Evolutionary conservation across 495 filamentous ascomycete genomes (phyloP), one percentile per base, ranked within the genome.

Genomic region (Rusavskia elegans): DNA sequence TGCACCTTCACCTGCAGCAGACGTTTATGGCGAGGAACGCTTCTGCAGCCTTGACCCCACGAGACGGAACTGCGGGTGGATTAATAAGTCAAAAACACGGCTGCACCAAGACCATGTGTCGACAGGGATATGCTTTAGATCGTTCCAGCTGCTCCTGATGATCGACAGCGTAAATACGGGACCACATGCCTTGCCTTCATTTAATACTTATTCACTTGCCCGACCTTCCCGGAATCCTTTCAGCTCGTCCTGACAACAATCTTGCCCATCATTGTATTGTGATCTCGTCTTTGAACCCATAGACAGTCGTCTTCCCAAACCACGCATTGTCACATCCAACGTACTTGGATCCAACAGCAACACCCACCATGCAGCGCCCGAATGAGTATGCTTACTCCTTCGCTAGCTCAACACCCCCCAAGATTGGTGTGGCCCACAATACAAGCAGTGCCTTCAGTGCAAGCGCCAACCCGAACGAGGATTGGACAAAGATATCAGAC

Each of bases 401-500:
- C 51, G 27, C 49, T 41, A 48, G 39, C 48, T 62, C 64, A 35
- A 60, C 69, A 48, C 61, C 62, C 54, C 66, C 85, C 41, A 79
- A 82, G 56, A 80, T 82, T 57, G 79, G 78, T 57, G 73, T 77
- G 17, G 74, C 63, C 52, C 82, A 87, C 63, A 81, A 79, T 56
- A 93, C 87, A 42, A 93, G 89, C 71, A 95, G 88, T 66, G 92
- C 93, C 56, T 96, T 96, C 78, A 94, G 89, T 71, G 84, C 84
- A 57, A 92, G 85, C 55, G 93, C 92, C 59, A 92, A 96, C 67
- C 89, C 92, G 51, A 89, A 95, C 59, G 90, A 97, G 69, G 90
- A 97, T 72, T 97, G 90, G 90, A 97, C 90, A 63, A 92, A 97
- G 79, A 95, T 97, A 68, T 95, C 92, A 42, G 90, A 97, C 64